Evolutionary conservation across 73 alveolate genomes (phyloP).

Genomic region (Uronychia binucleata): DNA sequence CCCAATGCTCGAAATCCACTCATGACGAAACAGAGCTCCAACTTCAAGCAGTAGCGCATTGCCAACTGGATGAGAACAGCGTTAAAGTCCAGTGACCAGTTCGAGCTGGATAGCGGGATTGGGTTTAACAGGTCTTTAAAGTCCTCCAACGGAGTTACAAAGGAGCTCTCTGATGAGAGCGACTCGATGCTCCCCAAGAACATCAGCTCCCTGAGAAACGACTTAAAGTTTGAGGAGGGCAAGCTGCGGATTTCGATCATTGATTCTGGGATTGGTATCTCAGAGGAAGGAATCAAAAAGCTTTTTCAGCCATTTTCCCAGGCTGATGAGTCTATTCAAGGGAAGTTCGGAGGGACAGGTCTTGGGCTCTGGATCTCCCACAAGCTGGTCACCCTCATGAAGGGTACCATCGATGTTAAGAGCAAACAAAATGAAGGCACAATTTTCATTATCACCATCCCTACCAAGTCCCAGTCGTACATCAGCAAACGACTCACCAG

Average conservation of each 20-base stretch:
- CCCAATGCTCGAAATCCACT: no score
- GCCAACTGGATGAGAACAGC: no score
- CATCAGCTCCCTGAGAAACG: no score
- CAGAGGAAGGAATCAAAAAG: slow-evolving; percentile 16
- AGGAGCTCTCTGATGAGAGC: no score
- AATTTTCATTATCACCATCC: not conserved
- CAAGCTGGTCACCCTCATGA: slow-evolving; percentile 23
- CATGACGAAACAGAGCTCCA: no score
- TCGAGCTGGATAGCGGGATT: no score
- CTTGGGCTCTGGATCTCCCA: slow-evolving; percentile 50
- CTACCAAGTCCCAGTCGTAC: not conserved
- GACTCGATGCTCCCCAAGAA: no score
- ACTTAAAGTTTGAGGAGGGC: no score
- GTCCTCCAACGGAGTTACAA: no score
- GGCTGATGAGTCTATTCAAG: slow-evolving; percentile 27
- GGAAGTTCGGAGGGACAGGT: slow-evolving; percentile 55
- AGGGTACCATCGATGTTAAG: slow-evolving; percentile 36
- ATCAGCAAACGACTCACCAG: not conserved
- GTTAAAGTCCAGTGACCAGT: no score
- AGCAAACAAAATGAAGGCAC: slow-evolving; percentile 47
- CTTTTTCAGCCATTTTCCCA: slow-evolving; percentile 41
- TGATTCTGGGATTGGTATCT: slow-evolving; percentile 48
- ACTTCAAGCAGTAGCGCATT: no score
- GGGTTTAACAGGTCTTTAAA: no score
- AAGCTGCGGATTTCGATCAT: slow-evolving; percentile 14